Conservation (phyloP, 2,329 filamentous ascomycete genomes). For the Coleophoma eucalyptorum region DNA sequence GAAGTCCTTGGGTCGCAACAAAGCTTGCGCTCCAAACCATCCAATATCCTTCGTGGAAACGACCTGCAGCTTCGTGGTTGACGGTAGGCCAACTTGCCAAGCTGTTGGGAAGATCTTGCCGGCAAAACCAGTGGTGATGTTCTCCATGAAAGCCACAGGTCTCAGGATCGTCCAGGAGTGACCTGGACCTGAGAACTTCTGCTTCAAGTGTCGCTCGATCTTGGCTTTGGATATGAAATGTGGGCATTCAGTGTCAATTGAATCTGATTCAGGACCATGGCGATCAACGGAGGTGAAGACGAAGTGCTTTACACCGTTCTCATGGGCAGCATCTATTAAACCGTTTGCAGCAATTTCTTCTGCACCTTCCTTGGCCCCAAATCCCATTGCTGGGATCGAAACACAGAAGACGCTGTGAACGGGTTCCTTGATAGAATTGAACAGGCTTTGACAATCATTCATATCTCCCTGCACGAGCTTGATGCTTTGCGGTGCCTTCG, state of each 20-base stretch:
- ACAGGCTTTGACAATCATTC: conserved; percentile 45
- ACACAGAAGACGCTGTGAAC: conserved; percentile 62
- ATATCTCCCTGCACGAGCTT: conserved; percentile 54
- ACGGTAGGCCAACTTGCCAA: conserved; percentile 23
- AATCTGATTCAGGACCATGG: conserved; percentile 39
- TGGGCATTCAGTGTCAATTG: conserved; percentile 43
- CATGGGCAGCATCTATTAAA: conserved; percentile 46
- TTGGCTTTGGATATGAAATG: conserved; percentile 52
- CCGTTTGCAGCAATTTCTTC: conserved; percentile 46
- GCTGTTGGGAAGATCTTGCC: conserved; percentile 24
- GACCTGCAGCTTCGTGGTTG: conserved; percentile 33
- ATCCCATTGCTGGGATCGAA: conserved; percentile 20
- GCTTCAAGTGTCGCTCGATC: conserved; percentile 52
- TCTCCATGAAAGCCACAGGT: conserved; percentile 53
- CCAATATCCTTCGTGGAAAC: conserved; percentile 41
- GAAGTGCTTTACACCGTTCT: conserved; percentile 47
- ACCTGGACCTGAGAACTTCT: conserved; percentile 27
- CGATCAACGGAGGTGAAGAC: conserved; percentile 57
- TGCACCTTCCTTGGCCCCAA: conserved; percentile 13
- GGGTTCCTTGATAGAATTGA: conserved; percentile 29
- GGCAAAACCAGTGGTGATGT: conserved; percentile 20
- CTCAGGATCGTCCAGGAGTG: conserved; percentile 53
- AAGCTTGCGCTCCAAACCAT: conserved; percentile 38
- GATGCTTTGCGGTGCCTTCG: conserved; percentile 40
- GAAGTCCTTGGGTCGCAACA: conserved; percentile 33